Base-by-base conservation (phyloP, 148 eudicot species). In the Arctostaphylos glauca region DNA sequence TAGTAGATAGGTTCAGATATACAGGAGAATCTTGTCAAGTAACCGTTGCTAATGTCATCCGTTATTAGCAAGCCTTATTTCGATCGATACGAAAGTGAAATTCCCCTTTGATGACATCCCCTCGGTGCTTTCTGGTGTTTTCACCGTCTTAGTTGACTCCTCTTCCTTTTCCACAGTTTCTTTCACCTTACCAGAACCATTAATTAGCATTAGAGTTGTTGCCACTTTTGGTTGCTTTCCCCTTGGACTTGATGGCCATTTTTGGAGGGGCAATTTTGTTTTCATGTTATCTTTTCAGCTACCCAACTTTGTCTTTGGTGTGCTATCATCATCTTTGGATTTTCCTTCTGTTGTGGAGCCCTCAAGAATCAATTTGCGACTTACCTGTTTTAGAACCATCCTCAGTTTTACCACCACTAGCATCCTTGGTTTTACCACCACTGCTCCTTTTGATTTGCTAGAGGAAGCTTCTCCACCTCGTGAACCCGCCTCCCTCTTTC, bases 361-460 rank as follows among this genome's bases (percentile, higher is more conserved):
- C 18, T 84, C 83, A 66, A 18, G 77, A 81, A 19, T 38, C 66
- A 83, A 76, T 81, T 81, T 80, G 18, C 70, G 70, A 47, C 50
- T 31, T 73, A 44, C 43, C 50, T 80, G 12, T 68, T 41, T 52
- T 52, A 41, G 83, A 75, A n/a, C 55, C 47, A 47, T 49, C 83
- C 76, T 80, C 66, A 44, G 43, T 14, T 67, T 83, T 77, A 46
- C 68, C 68, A 7, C 46, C 62, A 56, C 54, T 71, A 48, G 66
- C 86, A 70, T 80, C 83, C 12, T 56, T 49, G 10, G 88, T 80
- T 82, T 87, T 90, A 50, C 78, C 78, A 16, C 85, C 89, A 49
- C 81, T 49, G 83, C 21, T 55, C 84, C 86, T 87, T 90, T 91
- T 54, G 82, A 80, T 83, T 90, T 94, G 86, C 94, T 89, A 80